Conservation (phyloP, 331 rosid species). For the Stylosanthes scabra region DNA sequence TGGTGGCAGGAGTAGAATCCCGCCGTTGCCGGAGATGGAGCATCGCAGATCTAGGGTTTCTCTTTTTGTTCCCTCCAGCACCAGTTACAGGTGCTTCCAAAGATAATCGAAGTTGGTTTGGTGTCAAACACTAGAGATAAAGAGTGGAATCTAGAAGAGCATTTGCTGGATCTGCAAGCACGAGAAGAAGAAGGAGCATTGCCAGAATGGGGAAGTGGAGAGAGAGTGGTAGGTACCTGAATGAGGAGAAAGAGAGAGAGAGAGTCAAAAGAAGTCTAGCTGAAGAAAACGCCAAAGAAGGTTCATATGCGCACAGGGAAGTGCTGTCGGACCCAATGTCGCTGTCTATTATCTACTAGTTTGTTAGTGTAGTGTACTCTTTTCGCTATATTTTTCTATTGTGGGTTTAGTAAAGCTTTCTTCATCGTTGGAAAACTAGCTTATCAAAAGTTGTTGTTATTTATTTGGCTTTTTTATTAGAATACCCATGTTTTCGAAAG, state of each 20-base stretch:
- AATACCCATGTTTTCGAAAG: too few species aligned
- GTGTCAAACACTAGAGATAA: slow-evolving; percentile 31
- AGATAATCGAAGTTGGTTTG: background rate
- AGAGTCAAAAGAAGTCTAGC: slow-evolving; percentile 69
- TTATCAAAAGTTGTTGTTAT: too few species aligned
- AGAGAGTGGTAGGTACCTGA: slow-evolving; percentile 35
- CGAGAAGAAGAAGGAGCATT: slow-evolving; percentile 21
- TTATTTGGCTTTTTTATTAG: too few species aligned
- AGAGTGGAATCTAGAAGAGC: background rate
- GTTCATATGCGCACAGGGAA: slow-evolving; percentile 33
- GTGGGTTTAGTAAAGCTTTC: too few species aligned
- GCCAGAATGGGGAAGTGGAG: background rate
- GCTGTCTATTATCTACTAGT: slow-evolving; percentile 19
- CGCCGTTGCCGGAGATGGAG: slow-evolving; percentile 96
- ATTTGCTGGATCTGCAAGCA: background rate
- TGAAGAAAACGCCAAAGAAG: slow-evolving; percentile 52
- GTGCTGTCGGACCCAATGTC: slow-evolving; percentile 52
- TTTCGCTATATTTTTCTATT: too few species aligned
- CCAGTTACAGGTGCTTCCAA: too few species aligned
- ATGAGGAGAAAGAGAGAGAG: background rate
- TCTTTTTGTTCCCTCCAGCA: slow-evolving; percentile 15
- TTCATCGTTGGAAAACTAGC: too few species aligned
- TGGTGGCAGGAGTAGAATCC: slow-evolving; percentile 82
- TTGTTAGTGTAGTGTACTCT: too few species aligned
- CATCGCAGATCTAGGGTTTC: slow-evolving; percentile 93